Base-by-base conservation (phyloP, 768 basidiomycete species). In the Crepidotus variabilis region DNA sequence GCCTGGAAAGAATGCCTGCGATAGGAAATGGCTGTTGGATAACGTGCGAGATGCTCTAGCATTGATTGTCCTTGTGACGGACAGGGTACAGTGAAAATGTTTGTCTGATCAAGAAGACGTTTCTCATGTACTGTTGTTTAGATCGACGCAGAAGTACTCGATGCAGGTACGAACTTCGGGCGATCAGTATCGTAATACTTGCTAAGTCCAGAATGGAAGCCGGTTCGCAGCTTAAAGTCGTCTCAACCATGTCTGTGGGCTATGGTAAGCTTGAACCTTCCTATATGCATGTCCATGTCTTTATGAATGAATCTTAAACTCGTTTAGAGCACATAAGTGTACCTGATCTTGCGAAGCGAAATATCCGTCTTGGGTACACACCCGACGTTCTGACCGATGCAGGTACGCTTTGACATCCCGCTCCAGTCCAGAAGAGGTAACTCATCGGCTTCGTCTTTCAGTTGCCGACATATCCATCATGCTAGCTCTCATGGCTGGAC, bases 301-400 rank as follows among this genome's bases (percentile, higher is more conserved):
- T 24, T 33, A 35, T 3, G 9, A 52, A 28, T 4, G 8, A 28
- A 3, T 18, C 9, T 57, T 46, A 22, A 55, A 22, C 11, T 7
- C 33, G 18, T 5, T 33, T 45, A 95, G 96, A 99, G 53, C 97
- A 98, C 60, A 78, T 93, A 36, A 83, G 90, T 59, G 72, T 90
- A 0, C 68, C 74, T 20, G 83, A 81, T 28, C 70, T 87, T 6
- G 78, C 83, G 10, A 73, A 79, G 61, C 80, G 85, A 14, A 77
- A 79, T 1, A 79, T 98, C 56, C 80, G 78, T 47, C 69, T 98
- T 6, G 97, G 97, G 6, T 92, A 93, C 69, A 98, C 95, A 0
- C 97, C 96, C 0, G 93, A 95, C 55, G 89, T 98, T 5, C 79
- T 99, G 14, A 95, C 90, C 4, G 92, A 94, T 64, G 93, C 96